Base-by-base conservation (phyloP, 371 early-diverging fungal species). In the Nematocida minor region DNA sequence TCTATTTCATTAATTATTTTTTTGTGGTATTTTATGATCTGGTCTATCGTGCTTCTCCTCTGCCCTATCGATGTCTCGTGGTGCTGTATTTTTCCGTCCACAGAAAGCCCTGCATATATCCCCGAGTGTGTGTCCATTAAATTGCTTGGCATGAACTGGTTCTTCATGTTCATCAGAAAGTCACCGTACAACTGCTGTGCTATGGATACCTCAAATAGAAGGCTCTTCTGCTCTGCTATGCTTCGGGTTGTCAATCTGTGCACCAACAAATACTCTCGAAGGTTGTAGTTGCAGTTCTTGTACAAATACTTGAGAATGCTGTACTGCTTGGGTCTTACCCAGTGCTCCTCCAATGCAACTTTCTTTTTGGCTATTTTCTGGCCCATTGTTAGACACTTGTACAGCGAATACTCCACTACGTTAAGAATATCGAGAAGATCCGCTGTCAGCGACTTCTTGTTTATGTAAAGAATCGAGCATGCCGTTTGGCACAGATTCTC, bases 81-180 rank as follows among this genome's bases (percentile, higher is more conserved):
- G 32, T 74, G 77, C 25, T 47, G 25, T 36, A 64, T 74, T 36
- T 74, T 62, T 27, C 51, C 34, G 11, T 74, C 66, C 9, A 74
- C 40, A 6, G 25, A 4, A 1, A n/a, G 27, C 14, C 16, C 46
- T 22, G 48, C 25, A 44, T 74, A 74, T 11, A 20, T 46, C 31
- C n/a, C 31, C 11, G 27, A 14, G 27, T 55, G 42, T 20, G 42
- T 74, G 51, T 38, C 27, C 9, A 31, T 25, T 20, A 41, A 64
- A 22, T 40, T 64, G 25, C 54, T 54, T 2, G 41, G 55, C 25
- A 40, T n/a, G 20, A 53, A 74, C 25, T 32, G 22, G 18, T 29
- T 53, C 36, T 7, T 66, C 29, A 31, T 36, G 0, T 34, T 29
- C 51, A 29, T 41, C 32, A 57, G 20, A 57, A 57, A 57, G 7